Evolutionary conservation across 148 eudicot genomes (phyloP).

Genomic region (Rhododendron molle): DNA sequence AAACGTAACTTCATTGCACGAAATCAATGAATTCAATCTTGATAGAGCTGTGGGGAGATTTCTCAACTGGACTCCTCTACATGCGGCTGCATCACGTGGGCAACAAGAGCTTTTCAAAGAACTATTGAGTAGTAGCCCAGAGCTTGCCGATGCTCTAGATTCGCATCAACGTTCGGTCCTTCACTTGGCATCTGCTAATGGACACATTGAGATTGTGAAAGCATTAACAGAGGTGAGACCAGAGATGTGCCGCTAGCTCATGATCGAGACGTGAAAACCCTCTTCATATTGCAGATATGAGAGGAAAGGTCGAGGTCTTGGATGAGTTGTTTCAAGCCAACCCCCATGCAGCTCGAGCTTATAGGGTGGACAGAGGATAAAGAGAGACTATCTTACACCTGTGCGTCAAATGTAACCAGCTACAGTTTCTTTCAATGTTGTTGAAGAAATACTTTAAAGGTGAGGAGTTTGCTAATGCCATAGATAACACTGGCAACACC

Average conservation of each 20-base stretch:
- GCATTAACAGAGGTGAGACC: no score
- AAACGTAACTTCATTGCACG: background rate
- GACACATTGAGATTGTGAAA: slow-evolving; percentile 14
- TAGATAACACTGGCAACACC: background rate
- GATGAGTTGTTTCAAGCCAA: slow-evolving; percentile 11
- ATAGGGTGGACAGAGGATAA: background rate
- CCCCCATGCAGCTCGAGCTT: slow-evolving; percentile 21
- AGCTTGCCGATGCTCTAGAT: background rate
- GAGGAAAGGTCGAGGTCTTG: slow-evolving; percentile 15
- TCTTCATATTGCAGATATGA: no score
- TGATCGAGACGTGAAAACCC: no score
- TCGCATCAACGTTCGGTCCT: slow-evolving; percentile 10
- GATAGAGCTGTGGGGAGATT: no score
- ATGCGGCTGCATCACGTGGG: no score
- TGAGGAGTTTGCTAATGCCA: background rate
- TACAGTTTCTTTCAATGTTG: slow-evolving; percentile 5
- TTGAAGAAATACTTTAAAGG: slow-evolving; percentile 6
- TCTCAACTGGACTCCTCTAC: no score
- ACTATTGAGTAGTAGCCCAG: background rate
- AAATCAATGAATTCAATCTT: no score
- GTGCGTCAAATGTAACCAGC: slow-evolving; percentile 21
- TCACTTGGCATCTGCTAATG: slow-evolving; percentile 7
- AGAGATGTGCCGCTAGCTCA: no score
- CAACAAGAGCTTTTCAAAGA: no score
- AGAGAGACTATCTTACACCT: slow-evolving; percentile 26